Percentiles rank a stretch among this genome's conserved stretches.
These are phyloP conservation scores for Ceriops zippeliana DNA, from an alignment of 345 rosid species.

Conservation along the genomic window DNA sequence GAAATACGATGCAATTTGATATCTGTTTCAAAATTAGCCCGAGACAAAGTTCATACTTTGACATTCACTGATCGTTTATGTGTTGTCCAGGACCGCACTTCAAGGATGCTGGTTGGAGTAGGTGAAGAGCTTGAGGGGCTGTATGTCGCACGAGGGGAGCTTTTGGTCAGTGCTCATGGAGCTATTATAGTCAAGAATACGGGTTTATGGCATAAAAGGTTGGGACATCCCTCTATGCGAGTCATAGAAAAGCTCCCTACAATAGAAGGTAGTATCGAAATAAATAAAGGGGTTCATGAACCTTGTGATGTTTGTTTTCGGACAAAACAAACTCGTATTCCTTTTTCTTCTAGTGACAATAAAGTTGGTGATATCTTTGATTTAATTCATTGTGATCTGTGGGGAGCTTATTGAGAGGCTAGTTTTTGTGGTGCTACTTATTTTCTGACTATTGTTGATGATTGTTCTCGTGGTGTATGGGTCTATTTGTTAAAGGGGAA, in stretches of 20 bases:
- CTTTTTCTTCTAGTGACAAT: not conserved
- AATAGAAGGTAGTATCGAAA: not conserved
- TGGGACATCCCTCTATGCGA: not conserved
- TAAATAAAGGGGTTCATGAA: too few species aligned
- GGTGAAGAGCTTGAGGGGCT: not conserved
- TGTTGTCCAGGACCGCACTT: not conserved
- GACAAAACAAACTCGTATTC: not conserved
- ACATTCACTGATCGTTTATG: not conserved
- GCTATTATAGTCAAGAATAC: not conserved
- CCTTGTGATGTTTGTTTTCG: not conserved
- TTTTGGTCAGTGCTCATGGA: not conserved
- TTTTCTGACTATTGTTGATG: not conserved
- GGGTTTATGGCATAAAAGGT: not conserved
- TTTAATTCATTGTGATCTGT: not conserved
- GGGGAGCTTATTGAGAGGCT: not conserved
- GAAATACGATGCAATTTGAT: too few species aligned
- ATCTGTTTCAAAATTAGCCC: not conserved
- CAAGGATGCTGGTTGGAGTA: not conserved
- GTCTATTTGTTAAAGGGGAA: too few species aligned
- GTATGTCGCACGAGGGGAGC: not conserved
- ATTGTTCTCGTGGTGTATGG: too few species aligned
- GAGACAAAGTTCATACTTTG: not conserved
- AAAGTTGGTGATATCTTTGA: not conserved
- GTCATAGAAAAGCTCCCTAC: not conserved
- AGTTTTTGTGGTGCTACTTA: not conserved